Percentiles rank a stretch among this genome's conserved stretches.
Evolutionary conservation across 1,284 basidiomycete genomes (phyloP).

Genomic region (Ceratobasidium sp.): DNA sequence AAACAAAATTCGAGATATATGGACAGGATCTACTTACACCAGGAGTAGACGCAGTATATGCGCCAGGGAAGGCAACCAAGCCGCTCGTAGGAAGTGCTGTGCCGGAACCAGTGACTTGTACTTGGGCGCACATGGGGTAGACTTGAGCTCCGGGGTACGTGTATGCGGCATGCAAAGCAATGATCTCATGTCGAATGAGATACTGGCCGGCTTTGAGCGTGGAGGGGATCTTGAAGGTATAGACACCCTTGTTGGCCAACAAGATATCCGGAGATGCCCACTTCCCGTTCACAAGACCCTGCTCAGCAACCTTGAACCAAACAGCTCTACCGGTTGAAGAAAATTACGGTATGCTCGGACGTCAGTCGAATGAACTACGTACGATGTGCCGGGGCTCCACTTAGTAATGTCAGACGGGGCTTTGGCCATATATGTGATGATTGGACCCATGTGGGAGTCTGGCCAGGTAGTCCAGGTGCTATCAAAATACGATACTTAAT

Average conservation of each 20-base stretch:
- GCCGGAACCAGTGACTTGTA: constrained; percentile 67
- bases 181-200: constrained; percentile 66
- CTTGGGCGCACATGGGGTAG: constrained; percentile 63
- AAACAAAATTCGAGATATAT: background rate
- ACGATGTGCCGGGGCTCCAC: constrained; percentile 61
- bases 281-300: too few species aligned
- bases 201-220: constrained; percentile 67
- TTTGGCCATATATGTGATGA: constrained; percentile 67
- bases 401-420: constrained; percentile 62
- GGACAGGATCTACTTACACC: constrained; percentile 54
- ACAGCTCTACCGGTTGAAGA: too few species aligned
- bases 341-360: too few species aligned
- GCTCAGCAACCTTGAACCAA: too few species aligned
- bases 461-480: constrained; percentile 45
- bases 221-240: constrained; percentile 63
- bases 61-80: constrained; percentile 69
- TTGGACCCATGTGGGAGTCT: constrained; percentile 57
- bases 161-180: constrained; percentile 64
- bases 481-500: background rate
- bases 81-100: constrained; percentile 60
- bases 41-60: constrained; percentile 65
- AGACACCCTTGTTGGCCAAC: constrained; percentile 61
- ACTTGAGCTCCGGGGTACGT: constrained; percentile 62
- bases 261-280: too few species aligned
- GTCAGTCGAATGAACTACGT: too few species aligned